Conservation (phyloP, 768 basidiomycete species). For the Pulveroboletus sp. region DNA sequence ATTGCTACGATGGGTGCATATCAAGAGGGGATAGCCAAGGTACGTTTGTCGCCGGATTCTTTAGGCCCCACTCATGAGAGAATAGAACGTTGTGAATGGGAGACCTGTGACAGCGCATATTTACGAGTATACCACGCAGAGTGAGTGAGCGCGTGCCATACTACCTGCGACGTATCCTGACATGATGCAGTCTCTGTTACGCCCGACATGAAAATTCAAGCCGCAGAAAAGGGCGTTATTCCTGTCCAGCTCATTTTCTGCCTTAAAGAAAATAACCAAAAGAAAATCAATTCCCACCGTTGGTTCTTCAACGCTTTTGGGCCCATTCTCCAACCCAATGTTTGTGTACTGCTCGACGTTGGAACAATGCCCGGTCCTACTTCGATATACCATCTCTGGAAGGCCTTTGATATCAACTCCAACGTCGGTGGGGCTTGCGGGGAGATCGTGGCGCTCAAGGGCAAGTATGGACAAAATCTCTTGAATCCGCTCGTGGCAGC, state of each 20-base stretch:
- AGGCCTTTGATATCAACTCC: slow-evolving; percentile 89
- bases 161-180: slow-evolving; percentile 6
- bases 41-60: slow-evolving; percentile 24
- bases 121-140: slow-evolving; percentile 92
- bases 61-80: slow-evolving; percentile 2
- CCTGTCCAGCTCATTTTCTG: slow-evolving; percentile 94
- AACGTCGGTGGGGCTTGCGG: slow-evolving; percentile 92
- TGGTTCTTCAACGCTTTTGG: slow-evolving; percentile 96
- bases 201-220: slow-evolving; percentile 77
- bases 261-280: slow-evolving; percentile 89
- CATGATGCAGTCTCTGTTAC: slow-evolving; percentile 63
- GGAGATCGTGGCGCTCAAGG: slow-evolving; percentile 92
- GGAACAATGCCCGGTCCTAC: slow-evolving; percentile 83
- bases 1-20: slow-evolving; percentile 93
- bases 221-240: slow-evolving; percentile 71
- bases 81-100: slow-evolving; percentile 69
- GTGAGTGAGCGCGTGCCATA: slow-evolving; percentile 36
- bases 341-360: slow-evolving; percentile 89
- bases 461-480: slow-evolving; percentile 72
- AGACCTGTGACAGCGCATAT: slow-evolving; percentile 85
- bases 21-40: slow-evolving; percentile 90
- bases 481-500: slow-evolving; percentile 86
- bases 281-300: slow-evolving; percentile 92
- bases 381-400: slow-evolving; percentile 90
- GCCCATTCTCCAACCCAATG: slow-evolving; percentile 80